Conservation (phyloP, 371 early-diverging fungal species). For the Rhizopus sp. region DNA sequence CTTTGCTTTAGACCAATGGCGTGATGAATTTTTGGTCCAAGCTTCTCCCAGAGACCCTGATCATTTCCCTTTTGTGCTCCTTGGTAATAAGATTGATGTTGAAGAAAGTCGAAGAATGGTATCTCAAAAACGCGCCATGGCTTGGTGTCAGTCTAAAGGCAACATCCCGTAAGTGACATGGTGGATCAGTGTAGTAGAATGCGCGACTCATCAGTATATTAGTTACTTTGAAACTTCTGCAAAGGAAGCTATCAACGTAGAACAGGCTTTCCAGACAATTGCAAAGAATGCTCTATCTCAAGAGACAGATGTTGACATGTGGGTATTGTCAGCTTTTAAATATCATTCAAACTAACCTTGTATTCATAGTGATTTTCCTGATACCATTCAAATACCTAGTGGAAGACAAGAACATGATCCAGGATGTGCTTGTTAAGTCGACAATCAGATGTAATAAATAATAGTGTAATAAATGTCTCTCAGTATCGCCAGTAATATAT, state of each 20-base stretch:
- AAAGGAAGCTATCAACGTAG: conserved; percentile 97
- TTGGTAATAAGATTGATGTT: conserved; percentile 98
- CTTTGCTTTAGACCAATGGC: conserved; percentile 70
- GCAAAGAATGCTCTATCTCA: conserved; percentile 92
- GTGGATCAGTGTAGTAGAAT: too few relatives aligned
- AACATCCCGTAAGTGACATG: conserved; percentile 75
- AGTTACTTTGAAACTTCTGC: conserved; percentile 97
- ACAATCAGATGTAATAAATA: too few relatives aligned
- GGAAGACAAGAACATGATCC: conserved; percentile 62
- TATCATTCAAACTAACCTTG: background rate
- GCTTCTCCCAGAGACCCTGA: conserved; percentile 94
- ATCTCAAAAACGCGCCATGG: conserved; percentile 91
- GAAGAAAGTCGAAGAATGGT: conserved; percentile 93
- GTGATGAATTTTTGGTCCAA: conserved; percentile 96
- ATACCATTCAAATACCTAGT: conserved; percentile 89
- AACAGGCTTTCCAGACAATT: conserved; percentile 94
- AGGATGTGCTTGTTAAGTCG: conserved; percentile 46
- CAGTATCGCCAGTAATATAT: too few relatives aligned
- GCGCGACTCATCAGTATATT: background rate
- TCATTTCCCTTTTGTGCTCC: conserved; percentile 96
- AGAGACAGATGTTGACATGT: conserved; percentile 90
- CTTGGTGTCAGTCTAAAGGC: conserved; percentile 96
- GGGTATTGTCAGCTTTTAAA: conserved; percentile 11
- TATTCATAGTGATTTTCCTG: conserved; percentile 83
- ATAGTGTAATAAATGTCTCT: too few relatives aligned